Evolutionary conservation across 768 basidiomycete species (phyloP).

Genomic region (Polyporus arcularius): DNA sequence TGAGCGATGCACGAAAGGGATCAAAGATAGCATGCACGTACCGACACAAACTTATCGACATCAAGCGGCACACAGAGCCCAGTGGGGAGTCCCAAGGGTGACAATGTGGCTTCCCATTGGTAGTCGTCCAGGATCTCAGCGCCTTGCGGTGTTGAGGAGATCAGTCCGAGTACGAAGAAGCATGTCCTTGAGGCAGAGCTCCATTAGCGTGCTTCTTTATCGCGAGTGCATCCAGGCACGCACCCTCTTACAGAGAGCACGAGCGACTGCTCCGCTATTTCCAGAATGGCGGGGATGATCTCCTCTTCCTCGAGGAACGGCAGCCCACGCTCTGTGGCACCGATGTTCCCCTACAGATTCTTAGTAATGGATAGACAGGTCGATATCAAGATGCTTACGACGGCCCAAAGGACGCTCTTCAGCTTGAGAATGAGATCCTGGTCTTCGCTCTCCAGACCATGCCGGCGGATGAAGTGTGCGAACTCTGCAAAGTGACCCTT

Average conservation of each 20-base stretch:
- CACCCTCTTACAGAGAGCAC: conserved; percentile 94
- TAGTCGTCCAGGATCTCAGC: conserved; percentile 92
- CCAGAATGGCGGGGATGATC: conserved; percentile 84
- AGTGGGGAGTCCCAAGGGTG: conserved; percentile 82
- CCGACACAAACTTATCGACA: conserved; percentile 76
- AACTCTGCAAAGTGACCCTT: conserved; percentile 92
- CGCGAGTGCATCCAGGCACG: conserved; percentile 28
- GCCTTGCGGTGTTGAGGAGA: conserved; percentile 89
- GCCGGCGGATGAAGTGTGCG: conserved; percentile 84
- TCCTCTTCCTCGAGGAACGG: conserved; percentile 95
- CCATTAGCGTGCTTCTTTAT: background rate
- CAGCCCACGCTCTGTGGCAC: conserved; percentile 87
- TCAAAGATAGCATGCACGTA: conserved; percentile 37
- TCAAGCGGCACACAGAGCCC: conserved; percentile 92
- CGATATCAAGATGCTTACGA: conserved; percentile 58
- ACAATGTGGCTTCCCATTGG: conserved; percentile 89
- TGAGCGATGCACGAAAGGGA: conserved; percentile 2
- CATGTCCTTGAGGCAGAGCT: conserved; percentile 67
- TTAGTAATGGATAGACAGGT: background rate
- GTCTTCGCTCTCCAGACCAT: conserved; percentile 84
- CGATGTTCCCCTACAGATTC: conserved; percentile 80
- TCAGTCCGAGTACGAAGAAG: conserved; percentile 91
- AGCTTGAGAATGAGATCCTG: conserved; percentile 82
- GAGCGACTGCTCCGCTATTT: conserved; percentile 87
- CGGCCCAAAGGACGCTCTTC: conserved; percentile 96